Evolutionary conservation across 805 yeast species (phyloP).

Genomic region (Teunomyces funiuensis): DNA sequence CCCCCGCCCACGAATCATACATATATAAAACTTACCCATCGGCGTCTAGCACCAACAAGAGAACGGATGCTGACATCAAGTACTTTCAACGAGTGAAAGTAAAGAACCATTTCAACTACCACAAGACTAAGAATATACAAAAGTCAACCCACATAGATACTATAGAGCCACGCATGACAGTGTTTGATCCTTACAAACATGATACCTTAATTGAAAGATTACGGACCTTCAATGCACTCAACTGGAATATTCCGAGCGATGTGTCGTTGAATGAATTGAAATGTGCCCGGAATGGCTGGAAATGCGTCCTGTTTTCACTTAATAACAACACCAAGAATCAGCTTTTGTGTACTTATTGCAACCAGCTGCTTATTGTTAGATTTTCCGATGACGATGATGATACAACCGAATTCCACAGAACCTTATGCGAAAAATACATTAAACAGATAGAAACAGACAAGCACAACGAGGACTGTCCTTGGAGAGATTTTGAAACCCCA

Average conservation of each 20-base stretch:
- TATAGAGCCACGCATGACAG: conserved; percentile 15
- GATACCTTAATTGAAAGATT: conserved; percentile 39
- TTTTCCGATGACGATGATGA: conserved; percentile 47
- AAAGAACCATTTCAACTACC: conserved; percentile 39
- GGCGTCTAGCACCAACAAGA: conserved; percentile 13
- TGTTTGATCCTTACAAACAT: conserved; percentile 41
- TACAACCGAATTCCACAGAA: conserved; percentile 44
- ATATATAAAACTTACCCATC: not conserved
- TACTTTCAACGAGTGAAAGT: conserved; percentile 36
- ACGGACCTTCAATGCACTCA: conserved; percentile 41
- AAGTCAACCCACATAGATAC: conserved; percentile 11
- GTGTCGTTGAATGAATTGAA: conserved; percentile 43
- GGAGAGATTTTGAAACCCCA: conserved; percentile 38
- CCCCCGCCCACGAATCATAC: conserved; percentile 15
- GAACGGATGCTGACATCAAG: conserved; percentile 31
- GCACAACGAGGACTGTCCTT: conserved; percentile 34
- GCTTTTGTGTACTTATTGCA: conserved; percentile 34
- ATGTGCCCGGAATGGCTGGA: conserved; percentile 57
- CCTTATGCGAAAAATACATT: conserved; percentile 19
- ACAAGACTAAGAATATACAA: conserved; percentile 23
- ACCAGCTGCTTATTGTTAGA: conserved; percentile 25
- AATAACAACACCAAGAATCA: conserved; percentile 27
- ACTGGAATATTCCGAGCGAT: conserved; percentile 44
- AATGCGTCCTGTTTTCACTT: conserved; percentile 34
- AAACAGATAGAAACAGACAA: conserved; percentile 23